A percentile compares a stretch with the other conserved stretches of the same genome.
These are phyloP conservation scores for Penicillium sp. DNA, from an alignment of 2,329 filamentous ascomycete species.

Conservation along the genomic window DNA sequence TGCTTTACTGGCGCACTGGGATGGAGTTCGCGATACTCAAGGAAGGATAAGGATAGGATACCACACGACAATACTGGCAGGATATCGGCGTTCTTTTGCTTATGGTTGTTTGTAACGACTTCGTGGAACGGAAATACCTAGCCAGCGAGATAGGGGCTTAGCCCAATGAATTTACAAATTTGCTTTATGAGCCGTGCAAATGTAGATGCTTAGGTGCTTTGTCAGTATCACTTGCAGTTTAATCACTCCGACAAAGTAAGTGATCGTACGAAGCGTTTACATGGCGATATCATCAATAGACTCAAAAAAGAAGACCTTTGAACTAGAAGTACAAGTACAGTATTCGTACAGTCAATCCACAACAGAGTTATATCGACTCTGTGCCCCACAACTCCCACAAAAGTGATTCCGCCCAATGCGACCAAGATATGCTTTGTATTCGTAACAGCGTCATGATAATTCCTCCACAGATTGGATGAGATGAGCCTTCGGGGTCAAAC, in stretches of 20 bases:
- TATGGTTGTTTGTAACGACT: not conserved
- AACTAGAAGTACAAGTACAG: not conserved
- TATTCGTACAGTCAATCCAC: not conserved
- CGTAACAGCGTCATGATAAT: slow-evolving; percentile 16
- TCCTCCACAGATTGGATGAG: not conserved
- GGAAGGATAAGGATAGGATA: slow-evolving; percentile 12
- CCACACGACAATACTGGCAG: slow-evolving; percentile 1
- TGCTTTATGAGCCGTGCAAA: too few species aligned
- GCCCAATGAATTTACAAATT: not conserved
- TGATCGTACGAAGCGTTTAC: too few species aligned
- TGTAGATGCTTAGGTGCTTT: too few species aligned
- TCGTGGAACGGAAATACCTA: not conserved
- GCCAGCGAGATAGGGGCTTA: not conserved
- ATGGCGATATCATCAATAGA: too few species aligned
- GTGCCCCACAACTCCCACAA: not conserved
- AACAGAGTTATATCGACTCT: not conserved
- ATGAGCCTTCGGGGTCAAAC: slow-evolving; percentile 26
- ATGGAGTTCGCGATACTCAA: slow-evolving; percentile 10
- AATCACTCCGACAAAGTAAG: too few species aligned
- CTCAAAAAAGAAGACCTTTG: not conserved
- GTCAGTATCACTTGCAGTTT: too few species aligned
- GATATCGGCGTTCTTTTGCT: slow-evolving; percentile 10
- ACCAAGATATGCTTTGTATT: slow-evolving; percentile 11
- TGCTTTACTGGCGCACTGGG: not conserved
- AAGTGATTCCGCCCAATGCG: slow-evolving; percentile 11